Evolutionary conservation across 257 asterid genomes (phyloP).

Genomic region (Solanum acaule): DNA sequence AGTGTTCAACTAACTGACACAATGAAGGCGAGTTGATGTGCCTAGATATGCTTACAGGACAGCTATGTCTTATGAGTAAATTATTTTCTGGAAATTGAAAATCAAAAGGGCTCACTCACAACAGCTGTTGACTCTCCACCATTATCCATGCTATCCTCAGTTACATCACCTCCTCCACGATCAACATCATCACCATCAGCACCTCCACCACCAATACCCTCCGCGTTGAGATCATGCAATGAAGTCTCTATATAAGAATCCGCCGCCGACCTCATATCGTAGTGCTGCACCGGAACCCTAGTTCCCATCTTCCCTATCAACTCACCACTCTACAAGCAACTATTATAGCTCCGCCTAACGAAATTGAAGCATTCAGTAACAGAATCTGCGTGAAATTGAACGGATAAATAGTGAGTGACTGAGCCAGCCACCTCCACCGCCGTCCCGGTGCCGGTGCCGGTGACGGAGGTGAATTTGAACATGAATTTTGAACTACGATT

Average conservation of each 20-base stretch:
- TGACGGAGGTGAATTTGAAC: neutral
- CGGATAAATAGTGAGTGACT: neutral
- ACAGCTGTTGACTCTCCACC: constrained; percentile 76
- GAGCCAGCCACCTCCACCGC: neutral
- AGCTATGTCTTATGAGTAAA: neutral
- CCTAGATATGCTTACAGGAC: neutral
- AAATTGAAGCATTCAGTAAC: neutral
- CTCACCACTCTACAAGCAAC: neutral
- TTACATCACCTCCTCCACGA: constrained; percentile 41
- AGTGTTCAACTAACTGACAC: neutral
- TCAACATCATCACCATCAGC: constrained; percentile 35
- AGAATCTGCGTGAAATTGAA: neutral
- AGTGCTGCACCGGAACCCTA: constrained; percentile 79
- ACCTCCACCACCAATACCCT: constrained; percentile 10
- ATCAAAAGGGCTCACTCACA: constrained; percentile 15
- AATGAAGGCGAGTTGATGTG: neutral
- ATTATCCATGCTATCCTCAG: constrained; percentile 44
- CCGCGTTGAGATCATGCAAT: constrained; percentile 75
- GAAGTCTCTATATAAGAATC: constrained; percentile 68
- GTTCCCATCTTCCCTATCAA: constrained; percentile 35
- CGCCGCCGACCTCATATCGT: constrained; percentile 55
- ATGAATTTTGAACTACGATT: neutral
- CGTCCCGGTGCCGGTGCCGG: neutral
- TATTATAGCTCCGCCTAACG: neutral
- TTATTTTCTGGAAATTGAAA: neutral